Evolutionary conservation across 495 filamentous ascomycete species (phyloP).

Genomic region (Neurospora tetrasperma): DNA sequence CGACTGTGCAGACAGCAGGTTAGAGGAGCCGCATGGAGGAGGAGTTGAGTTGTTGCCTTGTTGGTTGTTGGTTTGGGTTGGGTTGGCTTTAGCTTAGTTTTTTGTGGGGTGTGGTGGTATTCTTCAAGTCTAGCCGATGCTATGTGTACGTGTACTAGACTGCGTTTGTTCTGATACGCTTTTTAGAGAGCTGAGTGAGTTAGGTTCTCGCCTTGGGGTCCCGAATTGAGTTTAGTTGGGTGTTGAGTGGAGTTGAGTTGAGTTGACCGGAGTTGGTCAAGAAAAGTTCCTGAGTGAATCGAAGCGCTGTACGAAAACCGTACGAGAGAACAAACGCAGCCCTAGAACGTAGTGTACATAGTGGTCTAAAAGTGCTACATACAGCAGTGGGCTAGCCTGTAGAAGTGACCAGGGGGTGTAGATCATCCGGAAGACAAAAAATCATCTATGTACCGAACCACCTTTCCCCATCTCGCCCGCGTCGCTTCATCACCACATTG

Average conservation of each 20-base stretch:
- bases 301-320: no score
- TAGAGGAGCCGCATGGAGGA: neutral
- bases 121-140: neutral
- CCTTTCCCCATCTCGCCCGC: neutral
- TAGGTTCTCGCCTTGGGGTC: no score
- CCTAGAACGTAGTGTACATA: neutral
- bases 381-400: neutral
- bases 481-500: neutral
- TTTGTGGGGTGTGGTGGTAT: neutral
- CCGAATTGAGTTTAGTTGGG: no score
- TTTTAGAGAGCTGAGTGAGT: no score
- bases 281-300: no score
- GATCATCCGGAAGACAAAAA: neutral
- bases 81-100: neutral
- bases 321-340: no score
- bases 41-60: neutral
- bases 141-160: neutral
- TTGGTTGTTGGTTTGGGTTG: neutral
- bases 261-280: no score
- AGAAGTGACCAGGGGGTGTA: neutral
- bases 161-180: no score
- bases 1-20: neutral
- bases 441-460: neutral
- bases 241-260: no score
- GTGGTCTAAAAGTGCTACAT: neutral